Percentiles rank a stretch among this genome's conserved stretches.
These are phyloP conservation scores for Triticum monococcum DNA, from an alignment of 176 grass and related monocot genomes.

Conservation along the genomic window DNA sequence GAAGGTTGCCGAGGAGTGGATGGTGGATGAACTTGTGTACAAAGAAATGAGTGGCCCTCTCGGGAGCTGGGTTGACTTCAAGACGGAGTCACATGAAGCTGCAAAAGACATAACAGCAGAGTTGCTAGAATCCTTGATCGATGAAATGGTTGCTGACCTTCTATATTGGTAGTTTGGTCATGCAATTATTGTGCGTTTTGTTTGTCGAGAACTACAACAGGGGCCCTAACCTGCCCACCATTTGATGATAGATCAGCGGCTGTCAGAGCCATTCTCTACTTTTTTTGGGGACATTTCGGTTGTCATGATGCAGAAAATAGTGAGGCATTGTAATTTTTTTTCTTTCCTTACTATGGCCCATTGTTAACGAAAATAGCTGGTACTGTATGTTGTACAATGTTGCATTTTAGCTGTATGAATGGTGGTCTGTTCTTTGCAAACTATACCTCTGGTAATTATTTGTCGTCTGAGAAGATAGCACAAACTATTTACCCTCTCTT, in stretches of 20 bases:
- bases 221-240: constrained; percentile 19
- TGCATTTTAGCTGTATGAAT: neutral
- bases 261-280: constrained; percentile 26
- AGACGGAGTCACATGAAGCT: constrained; percentile 58
- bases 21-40: constrained; percentile 90
- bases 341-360: neutral
- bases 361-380: neutral
- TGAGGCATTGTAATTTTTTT: neutral
- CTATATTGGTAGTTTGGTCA: constrained; percentile 33
- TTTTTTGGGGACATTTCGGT: neutral
- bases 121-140: constrained; percentile 56
- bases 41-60: constrained; percentile 77
- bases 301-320: neutral
- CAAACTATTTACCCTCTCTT: neutral
- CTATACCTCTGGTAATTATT: neutral
- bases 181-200: constrained; percentile 27
- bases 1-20: constrained; percentile 68
- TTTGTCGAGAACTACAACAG: constrained; percentile 22
- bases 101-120: constrained; percentile 57
- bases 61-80: constrained; percentile 88
- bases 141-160: constrained; percentile 69
- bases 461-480: neutral
- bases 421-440: neutral
- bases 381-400: neutral
- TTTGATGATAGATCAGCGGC: constrained; percentile 5